Conservation (phyloP, 2,329 filamentous ascomycete species). For the Penicillium sp. region DNA sequence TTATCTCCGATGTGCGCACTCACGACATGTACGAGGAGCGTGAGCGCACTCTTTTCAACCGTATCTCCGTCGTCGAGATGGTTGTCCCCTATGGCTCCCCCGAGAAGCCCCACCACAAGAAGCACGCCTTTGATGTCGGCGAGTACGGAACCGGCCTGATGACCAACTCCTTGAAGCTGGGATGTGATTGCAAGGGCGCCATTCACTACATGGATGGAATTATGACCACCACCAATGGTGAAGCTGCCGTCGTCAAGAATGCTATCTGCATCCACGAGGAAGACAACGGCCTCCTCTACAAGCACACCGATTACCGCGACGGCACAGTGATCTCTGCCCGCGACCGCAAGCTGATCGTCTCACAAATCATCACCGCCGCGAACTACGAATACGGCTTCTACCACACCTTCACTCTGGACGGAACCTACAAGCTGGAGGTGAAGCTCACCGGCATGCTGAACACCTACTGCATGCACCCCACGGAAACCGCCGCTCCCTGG, state of each 20-base stretch:
- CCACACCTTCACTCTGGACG: conserved; percentile 87
- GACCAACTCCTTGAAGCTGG: conserved; percentile 31
- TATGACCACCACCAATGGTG: conserved; percentile 24
- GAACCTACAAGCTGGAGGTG: conserved; percentile 83
- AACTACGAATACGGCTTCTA: conserved; percentile 88
- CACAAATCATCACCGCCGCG: conserved; percentile 87
- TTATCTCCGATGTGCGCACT: conserved; percentile 48
- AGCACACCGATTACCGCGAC: conserved; percentile 87
- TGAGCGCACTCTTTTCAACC: conserved; percentile 31
- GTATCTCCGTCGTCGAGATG: conserved; percentile 31
- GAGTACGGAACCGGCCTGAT: conserved; percentile 29
- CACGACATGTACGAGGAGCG: conserved; percentile 30
- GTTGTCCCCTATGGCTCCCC: conserved; percentile 30
- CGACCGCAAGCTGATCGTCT: conserved; percentile 77
- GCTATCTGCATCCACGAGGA: conserved; percentile 33
- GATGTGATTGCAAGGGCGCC: conserved; percentile 31
- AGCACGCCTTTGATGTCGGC: conserved; percentile 30
- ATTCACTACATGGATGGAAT: conserved; percentile 30
- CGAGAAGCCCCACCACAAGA: conserved; percentile 29
- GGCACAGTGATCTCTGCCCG: conserved; percentile 79
- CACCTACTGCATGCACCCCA: conserved; percentile 74
- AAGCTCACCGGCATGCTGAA: conserved; percentile 88
- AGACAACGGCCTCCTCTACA: conserved; percentile 46
- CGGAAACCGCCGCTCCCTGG: conserved; percentile 76
- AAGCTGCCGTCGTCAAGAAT: conserved; percentile 26